phyloP scores from a whole-genome alignment of 345 rosid genomes.

The Cardamine occulta region DNA sequence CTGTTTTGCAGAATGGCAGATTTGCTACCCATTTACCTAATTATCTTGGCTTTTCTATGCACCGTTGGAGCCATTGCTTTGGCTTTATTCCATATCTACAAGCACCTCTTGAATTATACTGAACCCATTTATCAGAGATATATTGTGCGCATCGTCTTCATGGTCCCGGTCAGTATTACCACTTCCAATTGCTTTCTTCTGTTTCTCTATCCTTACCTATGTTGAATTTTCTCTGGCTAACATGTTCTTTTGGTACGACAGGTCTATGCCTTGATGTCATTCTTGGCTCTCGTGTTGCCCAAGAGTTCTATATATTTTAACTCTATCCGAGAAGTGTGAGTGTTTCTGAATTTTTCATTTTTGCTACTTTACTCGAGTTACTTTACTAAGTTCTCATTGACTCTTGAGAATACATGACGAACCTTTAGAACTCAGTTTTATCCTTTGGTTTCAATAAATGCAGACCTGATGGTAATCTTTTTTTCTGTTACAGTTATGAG shows the following conservation, averaged over 20 bases:
- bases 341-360: constrained; percentile 23
- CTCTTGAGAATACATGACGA: not conserved
- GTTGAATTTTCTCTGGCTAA: constrained; percentile 14
- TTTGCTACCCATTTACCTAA: constrained; percentile 54
- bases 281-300: constrained; percentile 80
- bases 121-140: constrained; percentile 96
- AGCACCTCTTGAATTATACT: constrained; percentile 85
- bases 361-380: constrained; percentile 4
- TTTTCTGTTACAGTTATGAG: constrained; percentile 72
- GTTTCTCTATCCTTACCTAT: not conserved
- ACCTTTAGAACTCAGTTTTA: not conserved
- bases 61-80: constrained; percentile 68
- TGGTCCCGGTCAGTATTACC: constrained; percentile 82
- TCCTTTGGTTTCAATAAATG: constrained; percentile 23
- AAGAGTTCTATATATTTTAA: constrained; percentile 80
- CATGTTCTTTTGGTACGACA: constrained; percentile 38
- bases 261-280: constrained; percentile 93
- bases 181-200: not conserved
- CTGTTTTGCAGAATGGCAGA: constrained; percentile 56
- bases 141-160: constrained; percentile 90
- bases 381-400: constrained; percentile 15
- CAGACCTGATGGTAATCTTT: constrained; percentile 13
- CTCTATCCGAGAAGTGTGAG: constrained; percentile 98
- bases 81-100: constrained; percentile 79
- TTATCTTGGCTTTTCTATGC: constrained; percentile 69